Evolutionary conservation across 345 rosid species (phyloP).

Genomic region (Citrus maxima): DNA sequence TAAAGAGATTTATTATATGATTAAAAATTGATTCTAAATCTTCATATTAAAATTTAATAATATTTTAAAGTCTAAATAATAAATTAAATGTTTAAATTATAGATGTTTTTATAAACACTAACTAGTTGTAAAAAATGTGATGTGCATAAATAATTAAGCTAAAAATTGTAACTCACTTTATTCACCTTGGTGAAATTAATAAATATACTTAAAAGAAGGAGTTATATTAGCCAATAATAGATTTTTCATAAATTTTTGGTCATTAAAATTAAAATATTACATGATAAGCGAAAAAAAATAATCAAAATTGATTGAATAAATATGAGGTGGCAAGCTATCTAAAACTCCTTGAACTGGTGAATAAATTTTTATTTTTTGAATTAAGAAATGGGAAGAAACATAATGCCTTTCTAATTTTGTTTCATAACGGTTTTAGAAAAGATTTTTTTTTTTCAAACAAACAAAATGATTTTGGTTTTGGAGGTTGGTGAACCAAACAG

Average conservation of each 20-base stretch:
- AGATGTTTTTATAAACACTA: background rate
- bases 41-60: too few relatives aligned
- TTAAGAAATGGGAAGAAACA: too few relatives aligned
- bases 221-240: background rate
- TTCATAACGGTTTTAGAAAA: background rate
- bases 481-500: background rate
- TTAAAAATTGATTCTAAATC: too few relatives aligned
- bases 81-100: too few relatives aligned
- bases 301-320: background rate
- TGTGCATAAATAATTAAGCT: background rate
- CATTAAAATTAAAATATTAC: background rate
- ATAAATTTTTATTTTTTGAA: too few relatives aligned
- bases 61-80: too few relatives aligned
- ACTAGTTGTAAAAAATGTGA: background rate
- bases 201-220: background rate
- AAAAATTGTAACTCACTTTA: background rate
- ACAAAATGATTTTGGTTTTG: background rate
- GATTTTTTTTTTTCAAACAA: too few relatives aligned
- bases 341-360: too few relatives aligned
- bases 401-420: too few relatives aligned
- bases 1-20: too few relatives aligned
- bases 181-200: background rate
- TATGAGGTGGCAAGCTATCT: too few relatives aligned
- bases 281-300: background rate
- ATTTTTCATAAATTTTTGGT: background rate